Conservation (phyloP, 2,329 filamentous ascomycete genomes). For the Periglandula ipomoeae region DNA sequence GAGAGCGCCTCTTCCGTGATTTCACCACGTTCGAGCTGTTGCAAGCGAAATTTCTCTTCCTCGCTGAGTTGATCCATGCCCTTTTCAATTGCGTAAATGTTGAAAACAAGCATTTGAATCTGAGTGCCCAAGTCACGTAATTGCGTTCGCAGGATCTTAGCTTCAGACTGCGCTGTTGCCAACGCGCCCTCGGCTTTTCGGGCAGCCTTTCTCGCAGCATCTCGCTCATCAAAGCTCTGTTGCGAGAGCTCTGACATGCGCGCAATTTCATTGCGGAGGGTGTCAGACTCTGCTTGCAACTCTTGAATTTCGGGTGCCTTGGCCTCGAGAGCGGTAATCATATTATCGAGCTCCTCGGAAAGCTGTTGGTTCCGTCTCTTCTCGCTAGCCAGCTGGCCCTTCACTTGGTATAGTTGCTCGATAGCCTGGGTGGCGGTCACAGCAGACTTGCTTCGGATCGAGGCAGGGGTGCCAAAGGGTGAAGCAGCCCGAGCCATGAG, state of each 20-base stretch:
- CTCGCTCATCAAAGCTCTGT: slow-evolving; percentile 70
- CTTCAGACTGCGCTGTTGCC: slow-evolving; percentile 54
- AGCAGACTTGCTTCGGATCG: slow-evolving; percentile 43
- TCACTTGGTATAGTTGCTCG: slow-evolving; percentile 56
- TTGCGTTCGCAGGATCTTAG: slow-evolving; percentile 73
- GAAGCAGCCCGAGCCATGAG: slow-evolving; percentile 44
- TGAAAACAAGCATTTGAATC: slow-evolving; percentile 82
- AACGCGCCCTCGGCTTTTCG: slow-evolving; percentile 72
- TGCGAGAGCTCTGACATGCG: slow-evolving; percentile 82
- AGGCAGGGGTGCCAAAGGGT: slow-evolving; percentile 53
- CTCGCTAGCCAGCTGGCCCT: slow-evolving; percentile 65
- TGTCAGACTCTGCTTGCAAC: slow-evolving; percentile 68
- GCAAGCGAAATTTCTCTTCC: slow-evolving; percentile 65
- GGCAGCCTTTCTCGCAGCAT: slow-evolving; percentile 66
- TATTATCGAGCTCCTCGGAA: slow-evolving; percentile 69
- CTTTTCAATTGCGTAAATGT: slow-evolving; percentile 73
- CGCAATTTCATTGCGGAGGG: slow-evolving; percentile 69
- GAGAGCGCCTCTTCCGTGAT: slow-evolving; percentile 60
- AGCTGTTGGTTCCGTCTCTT: slow-evolving; percentile 67
- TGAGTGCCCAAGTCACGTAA: slow-evolving; percentile 84
- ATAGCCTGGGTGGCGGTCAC: slow-evolving; percentile 54
- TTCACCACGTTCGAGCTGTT: slow-evolving; percentile 69
- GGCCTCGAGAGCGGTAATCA: slow-evolving; percentile 75
- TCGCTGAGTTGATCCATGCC: slow-evolving; percentile 62
- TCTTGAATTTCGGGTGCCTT: slow-evolving; percentile 86